phyloP scores from a whole-genome alignment of 2,329 filamentous ascomycete species.

The Didymellaceae sp. region DNA sequence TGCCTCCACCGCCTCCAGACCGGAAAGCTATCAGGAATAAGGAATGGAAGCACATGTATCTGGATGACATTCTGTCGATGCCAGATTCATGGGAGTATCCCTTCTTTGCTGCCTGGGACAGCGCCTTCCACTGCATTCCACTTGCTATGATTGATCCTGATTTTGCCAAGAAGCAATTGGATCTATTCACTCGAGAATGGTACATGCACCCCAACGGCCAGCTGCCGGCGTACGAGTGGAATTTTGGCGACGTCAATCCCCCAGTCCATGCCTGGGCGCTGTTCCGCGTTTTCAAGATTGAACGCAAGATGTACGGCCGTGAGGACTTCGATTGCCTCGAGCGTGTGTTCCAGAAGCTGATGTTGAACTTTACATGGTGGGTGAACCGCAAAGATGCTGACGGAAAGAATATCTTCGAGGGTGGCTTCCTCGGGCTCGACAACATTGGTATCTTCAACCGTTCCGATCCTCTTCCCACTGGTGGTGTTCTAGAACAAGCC shows the following conservation, averaged over 20 bases:
- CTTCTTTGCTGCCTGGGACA: conserved; percentile 97
- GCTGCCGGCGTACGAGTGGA: conserved; percentile 93
- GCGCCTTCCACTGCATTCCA: conserved; percentile 94
- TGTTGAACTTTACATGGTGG: conserved; percentile 99
- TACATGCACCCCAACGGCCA: conserved; percentile 99
- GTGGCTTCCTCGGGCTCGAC: conserved; percentile 92
- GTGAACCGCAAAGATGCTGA: conserved; percentile 94
- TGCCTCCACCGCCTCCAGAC: conserved; percentile 81
- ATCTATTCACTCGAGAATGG: conserved; percentile 95
- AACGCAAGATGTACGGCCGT: conserved; percentile 93
- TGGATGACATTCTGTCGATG: conserved; percentile 96
- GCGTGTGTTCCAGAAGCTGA: conserved; percentile 92
- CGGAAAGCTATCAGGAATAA: conserved; percentile 83
- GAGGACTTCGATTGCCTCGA: conserved; percentile 96
- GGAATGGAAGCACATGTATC: conserved; percentile 93
- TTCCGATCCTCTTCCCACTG: conserved; percentile 91
- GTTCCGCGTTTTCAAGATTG: conserved; percentile 97
- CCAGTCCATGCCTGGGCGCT: conserved; percentile 96
- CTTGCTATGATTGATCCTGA: conserved; percentile 97
- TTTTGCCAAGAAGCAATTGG: conserved; percentile 97
- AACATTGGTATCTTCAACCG: conserved; percentile 98
- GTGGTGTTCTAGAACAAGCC: conserved; percentile 91
- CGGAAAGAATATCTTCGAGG: conserved; percentile 97
- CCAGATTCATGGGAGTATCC: conserved; percentile 99
- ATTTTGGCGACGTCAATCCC: conserved; percentile 96